Percentiles rank a stretch among this genome's conserved stretches.
Conservation (phyloP, 192 early-diverging fungal genomes). For the Gigaspora rosea region DNA sequence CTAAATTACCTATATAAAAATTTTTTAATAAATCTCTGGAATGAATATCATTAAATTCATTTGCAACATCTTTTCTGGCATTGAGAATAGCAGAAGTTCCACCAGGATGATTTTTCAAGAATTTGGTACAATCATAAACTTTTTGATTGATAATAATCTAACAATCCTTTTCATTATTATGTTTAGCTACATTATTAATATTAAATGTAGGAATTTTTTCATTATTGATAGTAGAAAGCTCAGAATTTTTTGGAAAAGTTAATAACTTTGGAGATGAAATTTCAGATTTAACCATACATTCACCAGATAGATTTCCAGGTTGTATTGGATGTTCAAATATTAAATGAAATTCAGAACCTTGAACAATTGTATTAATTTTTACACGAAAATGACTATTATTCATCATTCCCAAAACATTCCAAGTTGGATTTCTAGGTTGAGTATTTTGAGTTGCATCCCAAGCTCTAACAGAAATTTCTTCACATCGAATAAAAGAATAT, state of each 20-base stretch:
- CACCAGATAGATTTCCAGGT: conserved; percentile 42
- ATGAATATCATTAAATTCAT: conserved; percentile 93
- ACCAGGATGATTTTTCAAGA: conserved; percentile 85
- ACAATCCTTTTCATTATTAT: conserved; percentile 66
- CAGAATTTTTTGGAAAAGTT: no score
- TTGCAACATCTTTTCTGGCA: conserved; percentile 80
- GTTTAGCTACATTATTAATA: conserved; percentile 64
- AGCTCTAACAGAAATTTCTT: conserved; percentile 60
- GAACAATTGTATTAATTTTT: conserved; percentile 40
- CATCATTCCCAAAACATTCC: conserved; percentile 82
- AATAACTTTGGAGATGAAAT: background rate
- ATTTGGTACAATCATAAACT: conserved; percentile 75
- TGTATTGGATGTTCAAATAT: conserved; percentile 60
- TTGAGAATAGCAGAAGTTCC: conserved; percentile 83
- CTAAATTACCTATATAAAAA: conserved; percentile 69
- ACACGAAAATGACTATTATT: conserved; percentile 66
- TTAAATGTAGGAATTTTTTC: conserved; percentile 45
- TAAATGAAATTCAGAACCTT: conserved; percentile 24
- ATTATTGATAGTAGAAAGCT: background rate
- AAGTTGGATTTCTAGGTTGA: conserved; percentile 59
- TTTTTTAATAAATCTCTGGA: conserved; percentile 71
- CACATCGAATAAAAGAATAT: conserved; percentile 37
- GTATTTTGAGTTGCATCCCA: conserved; percentile 65
- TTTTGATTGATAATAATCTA: conserved; percentile 79
- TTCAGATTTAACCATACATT: conserved; percentile 53